phyloP scores from a whole-genome alignment of 1,284 basidiomycete species.

The Cystobasidium pallidum region DNA sequence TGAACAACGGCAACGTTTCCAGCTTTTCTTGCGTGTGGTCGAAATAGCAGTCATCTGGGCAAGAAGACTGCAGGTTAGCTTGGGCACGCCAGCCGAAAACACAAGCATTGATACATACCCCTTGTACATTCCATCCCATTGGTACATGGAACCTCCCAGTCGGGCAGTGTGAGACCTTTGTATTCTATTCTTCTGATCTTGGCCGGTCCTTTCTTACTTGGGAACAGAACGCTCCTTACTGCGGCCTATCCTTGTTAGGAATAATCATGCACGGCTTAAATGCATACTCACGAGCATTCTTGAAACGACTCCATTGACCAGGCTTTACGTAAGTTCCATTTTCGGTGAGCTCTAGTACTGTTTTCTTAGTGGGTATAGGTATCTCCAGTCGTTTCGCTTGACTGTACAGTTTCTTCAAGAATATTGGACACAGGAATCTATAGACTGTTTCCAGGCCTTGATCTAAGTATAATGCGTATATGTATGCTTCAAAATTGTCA shows the following conservation, averaged over 20 bases:
- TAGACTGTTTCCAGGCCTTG: constrained; percentile 36
- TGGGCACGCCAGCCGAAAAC: neutral
- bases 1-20: neutral
- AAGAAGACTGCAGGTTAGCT: neutral
- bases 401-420: constrained; percentile 33
- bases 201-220: neutral
- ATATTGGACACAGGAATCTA: constrained; percentile 23
- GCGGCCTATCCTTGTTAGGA: too few species aligned
- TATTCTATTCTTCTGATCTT: constrained; percentile 5
- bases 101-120: constrained; percentile 5
- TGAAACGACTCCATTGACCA: neutral
- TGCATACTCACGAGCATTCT: neutral
- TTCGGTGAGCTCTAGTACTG: neutral
- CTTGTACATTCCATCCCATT: constrained; percentile 24
- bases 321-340: neutral
- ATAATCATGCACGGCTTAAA: too few species aligned
- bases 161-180: neutral
- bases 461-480: constrained; percentile 39
- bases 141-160: constrained; percentile 36
- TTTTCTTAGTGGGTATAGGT: neutral
- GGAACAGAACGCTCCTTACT: neutral
- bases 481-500: constrained; percentile 40
- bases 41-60: constrained; percentile 42
- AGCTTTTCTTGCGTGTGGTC: constrained; percentile 9
- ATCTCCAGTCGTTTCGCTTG: constrained; percentile 7